Evolutionary conservation across 2,329 filamentous ascomycete genomes (phyloP), one percentile per base, ranked within the genome.

Genomic region (Hypoxylon sp.): DNA sequence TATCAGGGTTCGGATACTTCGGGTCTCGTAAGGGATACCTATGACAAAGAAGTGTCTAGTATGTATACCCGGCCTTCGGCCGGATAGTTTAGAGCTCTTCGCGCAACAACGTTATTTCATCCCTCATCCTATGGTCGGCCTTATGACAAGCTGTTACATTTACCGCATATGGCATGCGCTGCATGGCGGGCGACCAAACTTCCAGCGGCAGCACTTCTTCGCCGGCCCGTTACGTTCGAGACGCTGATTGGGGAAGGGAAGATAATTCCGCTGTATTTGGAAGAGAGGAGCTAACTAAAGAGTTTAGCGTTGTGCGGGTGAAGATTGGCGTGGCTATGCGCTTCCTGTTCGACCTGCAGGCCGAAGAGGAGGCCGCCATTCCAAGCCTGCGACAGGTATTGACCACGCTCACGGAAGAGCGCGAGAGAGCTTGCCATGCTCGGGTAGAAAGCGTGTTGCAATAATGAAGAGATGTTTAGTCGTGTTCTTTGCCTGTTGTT

Each of bases 121-220:
- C n/a, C n/a, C n/a, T n/a, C n/a, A n/a, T n/a, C n/a, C n/a, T n/a
- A n/a, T n/a, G n/a, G n/a, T n/a, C n/a, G n/a, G n/a, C n/a, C n/a
- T n/a, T n/a, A n/a, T n/a, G n/a, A n/a, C n/a, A n/a, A n/a, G 64
- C 40, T 55, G 35, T 35, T 68, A 68, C 55, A 68, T 63, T 14
- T 64, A 68, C 60, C 64, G 64, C 48, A 33, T 5, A 35, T 63
- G 64, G 64, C 42, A 67, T 17, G 30, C 17, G 53, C 37, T 67
- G 59, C 64, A 67, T 48, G 35, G 30, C 37, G 59, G 64, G 53
- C 64, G 64, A 31, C 64, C 58, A 48, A 59, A 67, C 50, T 37
- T 63, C 20, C 64, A 67, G 53, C 63, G 63, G 35, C 33, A 57
- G 3, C 51, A 57, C 57, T 61, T 57, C 63, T 64, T 17, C 60